These are phyloP conservation scores for Diplodia scrobiculata DNA, from an alignment of 2,329 filamentous ascomycete species.

Conservation along the genomic window DNA sequence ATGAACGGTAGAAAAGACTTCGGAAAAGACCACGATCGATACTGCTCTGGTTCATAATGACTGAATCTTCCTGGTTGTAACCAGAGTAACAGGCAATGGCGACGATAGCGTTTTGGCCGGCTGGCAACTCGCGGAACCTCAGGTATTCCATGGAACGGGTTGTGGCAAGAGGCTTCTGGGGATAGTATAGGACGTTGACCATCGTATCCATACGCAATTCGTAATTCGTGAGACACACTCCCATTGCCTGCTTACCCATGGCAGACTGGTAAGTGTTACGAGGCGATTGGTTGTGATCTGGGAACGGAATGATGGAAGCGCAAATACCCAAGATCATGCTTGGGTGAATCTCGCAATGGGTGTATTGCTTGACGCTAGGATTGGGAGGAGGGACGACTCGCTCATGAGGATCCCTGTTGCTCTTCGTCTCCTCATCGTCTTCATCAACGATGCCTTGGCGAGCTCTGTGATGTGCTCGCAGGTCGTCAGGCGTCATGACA, in stretches of 20 bases:
- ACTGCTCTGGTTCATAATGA: slow-evolving; percentile 99
- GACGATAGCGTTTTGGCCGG: slow-evolving; percentile 97
- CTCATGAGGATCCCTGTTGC: slow-evolving; percentile 69
- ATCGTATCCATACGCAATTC: slow-evolving; percentile 98
- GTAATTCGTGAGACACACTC: slow-evolving; percentile 97
- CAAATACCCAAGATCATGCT: slow-evolving; percentile 99
- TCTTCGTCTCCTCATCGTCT: slow-evolving; percentile 12
- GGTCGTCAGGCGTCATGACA: slow-evolving; percentile 94
- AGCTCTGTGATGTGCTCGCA: slow-evolving; percentile 61
- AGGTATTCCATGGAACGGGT: slow-evolving; percentile 98
- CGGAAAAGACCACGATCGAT: slow-evolving; percentile 97
- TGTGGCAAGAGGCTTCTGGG: slow-evolving; percentile 93
- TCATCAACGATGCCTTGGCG: slow-evolving; percentile 1
- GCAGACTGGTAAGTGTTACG: slow-evolving; percentile 99
- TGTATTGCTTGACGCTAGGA: slow-evolving; percentile 86
- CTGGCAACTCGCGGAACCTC: slow-evolving; percentile 95
- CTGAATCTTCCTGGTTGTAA: slow-evolving; percentile 99
- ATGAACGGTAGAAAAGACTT: slow-evolving; percentile 95
- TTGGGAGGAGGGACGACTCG: slow-evolving; percentile 88
- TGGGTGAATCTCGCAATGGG: slow-evolving; percentile 98
- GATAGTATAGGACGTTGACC: slow-evolving; percentile 98
- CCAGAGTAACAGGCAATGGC: slow-evolving; percentile 97
- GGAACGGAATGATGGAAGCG: slow-evolving; percentile 98
- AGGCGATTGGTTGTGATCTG: slow-evolving; percentile 97
- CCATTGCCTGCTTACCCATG: slow-evolving; percentile 99